Evolutionary conservation across 768 basidiomycete genomes (phyloP).

Genomic region (Termitomyces sp.): DNA sequence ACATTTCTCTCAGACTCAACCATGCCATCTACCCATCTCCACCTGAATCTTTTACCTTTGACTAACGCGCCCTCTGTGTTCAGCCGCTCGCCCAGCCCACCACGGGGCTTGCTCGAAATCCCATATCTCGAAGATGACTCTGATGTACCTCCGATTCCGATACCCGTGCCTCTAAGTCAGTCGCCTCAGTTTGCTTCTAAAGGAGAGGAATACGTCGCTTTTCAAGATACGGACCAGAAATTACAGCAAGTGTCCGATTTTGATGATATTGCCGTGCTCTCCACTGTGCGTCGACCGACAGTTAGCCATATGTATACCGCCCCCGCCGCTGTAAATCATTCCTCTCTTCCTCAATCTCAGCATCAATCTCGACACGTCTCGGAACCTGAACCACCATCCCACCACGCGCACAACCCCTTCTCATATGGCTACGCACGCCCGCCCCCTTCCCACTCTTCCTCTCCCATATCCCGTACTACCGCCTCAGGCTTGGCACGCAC

Average conservation of each 20-base stretch:
- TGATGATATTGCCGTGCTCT: neutral
- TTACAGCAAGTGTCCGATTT: no score
- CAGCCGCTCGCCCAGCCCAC: neutral
- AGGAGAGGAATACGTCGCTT: neutral
- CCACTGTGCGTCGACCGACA: neutral
- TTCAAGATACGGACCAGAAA: no score
- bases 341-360: no score
- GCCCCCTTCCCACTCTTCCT: no score
- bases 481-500: constrained; percentile 2
- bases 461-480: no score
- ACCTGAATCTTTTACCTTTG: no score
- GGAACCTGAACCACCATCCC: no score
- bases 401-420: neutral
- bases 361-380: no score
- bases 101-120: neutral
- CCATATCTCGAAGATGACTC: neutral
- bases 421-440: neutral
- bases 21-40: neutral
- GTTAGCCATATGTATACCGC: neutral
- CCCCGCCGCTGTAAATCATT: no score
- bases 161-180: constrained; percentile 9
- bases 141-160: constrained; percentile 6
- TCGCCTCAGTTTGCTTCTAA: neutral
- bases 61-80: neutral
- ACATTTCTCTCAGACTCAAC: no score